Evolutionary conservation across 805 yeast genomes (phyloP).

Genomic region (Sugiyamaella smithiae): DNA sequence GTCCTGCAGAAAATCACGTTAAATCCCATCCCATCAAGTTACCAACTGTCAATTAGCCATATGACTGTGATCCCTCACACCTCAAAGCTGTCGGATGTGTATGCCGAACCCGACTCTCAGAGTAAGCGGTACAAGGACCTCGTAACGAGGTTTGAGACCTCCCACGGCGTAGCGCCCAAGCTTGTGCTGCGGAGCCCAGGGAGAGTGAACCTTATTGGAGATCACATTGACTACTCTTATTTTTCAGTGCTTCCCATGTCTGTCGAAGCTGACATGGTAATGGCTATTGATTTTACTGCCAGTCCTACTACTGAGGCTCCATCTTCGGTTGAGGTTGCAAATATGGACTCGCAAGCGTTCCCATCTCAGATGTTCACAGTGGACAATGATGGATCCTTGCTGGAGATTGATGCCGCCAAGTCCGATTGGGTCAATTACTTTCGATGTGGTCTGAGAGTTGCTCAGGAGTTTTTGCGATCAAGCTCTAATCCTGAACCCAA

Average conservation of each 20-base stretch:
- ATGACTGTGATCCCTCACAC: slow-evolving; percentile 15
- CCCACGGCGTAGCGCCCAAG: slow-evolving; percentile 34
- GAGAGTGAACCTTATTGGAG: slow-evolving; percentile 71
- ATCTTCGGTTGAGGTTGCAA: slow-evolving; percentile 29
- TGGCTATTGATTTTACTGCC: slow-evolving; percentile 38
- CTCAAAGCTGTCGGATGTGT: slow-evolving; percentile 20
- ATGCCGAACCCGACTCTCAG: slow-evolving; percentile 24
- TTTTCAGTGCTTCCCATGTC: slow-evolving; percentile 75
- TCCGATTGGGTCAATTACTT: slow-evolving; percentile 69
- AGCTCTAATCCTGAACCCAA: slow-evolving; percentile 16
- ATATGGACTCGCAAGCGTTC: slow-evolving; percentile 33
- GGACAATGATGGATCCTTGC: slow-evolving; percentile 21
- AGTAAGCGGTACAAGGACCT: slow-evolving; percentile 20
- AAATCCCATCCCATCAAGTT: neutral
- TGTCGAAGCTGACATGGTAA: slow-evolving; percentile 58
- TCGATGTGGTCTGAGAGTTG: slow-evolving; percentile 62
- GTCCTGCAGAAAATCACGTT: neutral
- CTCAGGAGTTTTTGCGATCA: slow-evolving; percentile 46
- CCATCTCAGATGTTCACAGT: slow-evolving; percentile 18
- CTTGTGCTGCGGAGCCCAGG: slow-evolving; percentile 69
- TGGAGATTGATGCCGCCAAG: slow-evolving; percentile 47
- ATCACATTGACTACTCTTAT: slow-evolving; percentile 67
- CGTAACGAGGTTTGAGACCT: slow-evolving; percentile 21
- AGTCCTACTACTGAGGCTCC: slow-evolving; percentile 28
- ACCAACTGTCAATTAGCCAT: too few relatives aligned